Evolutionary conservation across 257 asterid species (phyloP).

Genomic region (Rehmannia glutinosa): DNA sequence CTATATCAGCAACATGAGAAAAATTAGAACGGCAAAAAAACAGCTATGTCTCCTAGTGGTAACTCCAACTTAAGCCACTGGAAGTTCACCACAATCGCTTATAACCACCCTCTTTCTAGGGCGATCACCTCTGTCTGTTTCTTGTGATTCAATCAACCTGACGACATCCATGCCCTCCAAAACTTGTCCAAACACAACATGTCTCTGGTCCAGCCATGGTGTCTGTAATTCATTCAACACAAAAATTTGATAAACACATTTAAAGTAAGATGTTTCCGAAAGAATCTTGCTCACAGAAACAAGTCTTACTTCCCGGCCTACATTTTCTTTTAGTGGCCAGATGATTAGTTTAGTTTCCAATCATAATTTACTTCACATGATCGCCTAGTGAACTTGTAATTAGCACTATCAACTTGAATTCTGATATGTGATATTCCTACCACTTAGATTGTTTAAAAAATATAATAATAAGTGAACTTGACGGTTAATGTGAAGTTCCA

Average conservation of each 20-base stretch:
- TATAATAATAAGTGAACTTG: neutral
- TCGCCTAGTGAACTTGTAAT: neutral
- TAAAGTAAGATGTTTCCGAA: neutral
- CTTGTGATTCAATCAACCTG: constrained; percentile 63
- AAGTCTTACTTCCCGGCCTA: neutral
- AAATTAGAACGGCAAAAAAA: constrained; percentile 15
- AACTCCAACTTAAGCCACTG: constrained; percentile 40
- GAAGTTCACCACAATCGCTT: constrained; percentile 91
- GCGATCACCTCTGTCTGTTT: constrained; percentile 93
- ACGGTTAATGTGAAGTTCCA: neutral
- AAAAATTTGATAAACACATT: neutral
- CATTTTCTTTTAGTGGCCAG: neutral
- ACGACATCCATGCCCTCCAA: constrained; percentile 91
- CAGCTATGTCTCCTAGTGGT: neutral
- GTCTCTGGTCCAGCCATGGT: constrained; percentile 83
- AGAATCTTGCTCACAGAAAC: neutral
- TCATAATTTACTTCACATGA: too few species aligned
- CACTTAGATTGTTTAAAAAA: too few species aligned
- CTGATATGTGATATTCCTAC: too few species aligned
- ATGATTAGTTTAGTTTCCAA: neutral
- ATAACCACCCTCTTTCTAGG: constrained; percentile 77
- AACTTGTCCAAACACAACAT: constrained; percentile 97
- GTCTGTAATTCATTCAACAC: constrained; percentile 53
- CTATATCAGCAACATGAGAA: constrained; percentile 21
- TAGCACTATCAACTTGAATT: neutral